Conservation (phyloP, 148 eudicot genomes). For the Diospyros kaki region DNA sequence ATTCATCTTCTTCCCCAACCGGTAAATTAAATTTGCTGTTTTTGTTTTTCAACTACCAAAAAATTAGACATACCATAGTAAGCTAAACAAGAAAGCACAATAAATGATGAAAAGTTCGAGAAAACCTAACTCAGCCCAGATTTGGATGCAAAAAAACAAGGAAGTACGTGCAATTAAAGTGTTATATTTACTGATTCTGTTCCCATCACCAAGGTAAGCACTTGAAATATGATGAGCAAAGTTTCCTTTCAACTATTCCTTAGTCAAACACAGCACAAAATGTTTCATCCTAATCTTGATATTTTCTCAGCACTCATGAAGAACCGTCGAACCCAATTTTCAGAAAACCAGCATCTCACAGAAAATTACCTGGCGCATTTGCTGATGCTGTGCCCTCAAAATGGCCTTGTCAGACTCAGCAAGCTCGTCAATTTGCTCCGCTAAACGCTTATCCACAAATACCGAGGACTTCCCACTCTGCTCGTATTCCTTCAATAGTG, state of each 20-base stretch:
- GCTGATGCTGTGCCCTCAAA: constrained; percentile 71
- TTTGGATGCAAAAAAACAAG: background rate
- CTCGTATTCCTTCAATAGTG: constrained; percentile 80
- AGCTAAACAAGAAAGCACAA: background rate
- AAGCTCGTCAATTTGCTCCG: constrained; percentile 70
- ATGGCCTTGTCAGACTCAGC: constrained; percentile 86
- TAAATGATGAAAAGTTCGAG: background rate
- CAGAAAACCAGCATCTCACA: background rate
- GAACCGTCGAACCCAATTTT: background rate
- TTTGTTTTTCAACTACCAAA: constrained; percentile 66
- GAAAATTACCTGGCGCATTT: constrained; percentile 61
- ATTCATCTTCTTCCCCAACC: constrained; percentile 91
- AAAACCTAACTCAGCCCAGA: background rate
- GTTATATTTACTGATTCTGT: background rate
- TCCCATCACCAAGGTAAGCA: background rate
- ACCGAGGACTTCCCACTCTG: constrained; percentile 78
- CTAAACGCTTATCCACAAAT: constrained; percentile 84
- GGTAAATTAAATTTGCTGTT: constrained; percentile 75
- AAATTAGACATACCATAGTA: background rate
- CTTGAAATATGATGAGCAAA: background rate
- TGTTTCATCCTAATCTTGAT: background rate
- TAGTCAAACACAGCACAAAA: background rate
- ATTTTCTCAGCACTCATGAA: background rate
- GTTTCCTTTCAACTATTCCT: background rate
- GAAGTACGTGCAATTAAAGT: no score